These are phyloP conservation scores for Silene uniflora DNA, from an alignment of 148 eudicot species.

Conservation along the genomic window DNA sequence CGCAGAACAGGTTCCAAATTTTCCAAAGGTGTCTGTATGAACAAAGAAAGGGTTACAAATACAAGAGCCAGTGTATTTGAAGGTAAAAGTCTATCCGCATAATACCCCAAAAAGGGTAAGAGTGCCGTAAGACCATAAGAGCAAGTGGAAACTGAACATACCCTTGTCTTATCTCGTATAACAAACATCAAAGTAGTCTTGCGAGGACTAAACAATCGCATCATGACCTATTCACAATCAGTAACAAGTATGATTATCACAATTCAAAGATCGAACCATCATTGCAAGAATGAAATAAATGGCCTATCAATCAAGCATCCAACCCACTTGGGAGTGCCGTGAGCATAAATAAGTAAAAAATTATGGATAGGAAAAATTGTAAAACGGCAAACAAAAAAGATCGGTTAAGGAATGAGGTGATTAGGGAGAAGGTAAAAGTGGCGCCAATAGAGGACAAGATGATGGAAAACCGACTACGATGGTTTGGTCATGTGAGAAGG, in stretches of 20 bases:
- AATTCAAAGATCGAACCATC: neutral
- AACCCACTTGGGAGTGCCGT: neutral
- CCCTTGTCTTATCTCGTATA: constrained; percentile 98
- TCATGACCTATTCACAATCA: constrained; percentile 68
- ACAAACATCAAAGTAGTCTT: constrained; percentile 98
- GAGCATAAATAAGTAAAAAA: neutral
- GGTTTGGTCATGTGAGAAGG: no score
- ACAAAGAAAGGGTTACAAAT: neutral
- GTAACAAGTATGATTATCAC: constrained; percentile 6
- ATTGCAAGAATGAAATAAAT: neutral
- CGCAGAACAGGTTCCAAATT: constrained; percentile 89
- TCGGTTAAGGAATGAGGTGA: no score
- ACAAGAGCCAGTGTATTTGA: no score
- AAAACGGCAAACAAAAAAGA: neutral
- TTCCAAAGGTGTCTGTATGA: constrained; percentile 81
- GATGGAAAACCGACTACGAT: no score
- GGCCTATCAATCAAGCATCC: neutral
- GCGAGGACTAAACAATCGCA: constrained; percentile 98
- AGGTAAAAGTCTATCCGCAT: no score
- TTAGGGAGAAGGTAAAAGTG: no score
- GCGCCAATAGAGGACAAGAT: no score
- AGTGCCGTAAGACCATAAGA: neutral
- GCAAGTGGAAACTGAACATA: constrained; percentile 25
- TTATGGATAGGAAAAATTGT: neutral
- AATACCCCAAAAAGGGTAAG: constrained; percentile 5